Percentiles rank a stretch among this genome's conserved stretches.
These are phyloP conservation scores for Liriodendron chinense DNA, from an alignment of 164 flowering plant species.

Conservation along the genomic window DNA sequence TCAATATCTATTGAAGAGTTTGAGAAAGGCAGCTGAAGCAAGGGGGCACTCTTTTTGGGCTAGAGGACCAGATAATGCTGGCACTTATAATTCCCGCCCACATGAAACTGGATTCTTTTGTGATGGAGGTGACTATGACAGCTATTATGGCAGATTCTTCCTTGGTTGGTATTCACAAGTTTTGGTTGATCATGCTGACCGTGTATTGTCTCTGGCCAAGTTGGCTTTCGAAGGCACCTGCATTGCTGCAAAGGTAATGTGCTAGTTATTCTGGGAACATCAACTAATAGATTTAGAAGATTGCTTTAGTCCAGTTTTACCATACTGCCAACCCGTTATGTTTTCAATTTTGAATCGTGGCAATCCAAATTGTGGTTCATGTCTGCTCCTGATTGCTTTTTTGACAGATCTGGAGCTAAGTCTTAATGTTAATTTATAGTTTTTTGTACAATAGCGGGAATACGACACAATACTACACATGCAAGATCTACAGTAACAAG, in stretches of 20 bases:
- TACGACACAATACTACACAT: too few species aligned
- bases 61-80: conserved; percentile 86
- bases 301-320: too few species aligned
- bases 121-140: conserved; percentile 95
- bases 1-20: conserved; percentile 68
- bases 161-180: conserved; percentile 82
- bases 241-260: conserved; percentile 70
- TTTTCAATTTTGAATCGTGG: too few species aligned
- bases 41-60: conserved; percentile 90
- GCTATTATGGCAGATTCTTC: conserved; percentile 88
- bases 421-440: too few species aligned
- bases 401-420: too few species aligned
- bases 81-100: conserved; percentile 79
- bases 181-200: conserved; percentile 78
- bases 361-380: too few species aligned
- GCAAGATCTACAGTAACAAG: too few species aligned
- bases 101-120: conserved; percentile 86
- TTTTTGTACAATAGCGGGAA: too few species aligned
- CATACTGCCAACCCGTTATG: too few species aligned
- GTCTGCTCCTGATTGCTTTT: too few species aligned
- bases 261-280: background rate
- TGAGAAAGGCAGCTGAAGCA: conserved; percentile 75
- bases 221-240: conserved; percentile 78
- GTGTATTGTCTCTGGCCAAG: conserved; percentile 75
- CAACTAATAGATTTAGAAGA: background rate